Evolutionary conservation across 192 early-diverging fungal genomes (phyloP).

Genomic region (Coemansia sp.): DNA sequence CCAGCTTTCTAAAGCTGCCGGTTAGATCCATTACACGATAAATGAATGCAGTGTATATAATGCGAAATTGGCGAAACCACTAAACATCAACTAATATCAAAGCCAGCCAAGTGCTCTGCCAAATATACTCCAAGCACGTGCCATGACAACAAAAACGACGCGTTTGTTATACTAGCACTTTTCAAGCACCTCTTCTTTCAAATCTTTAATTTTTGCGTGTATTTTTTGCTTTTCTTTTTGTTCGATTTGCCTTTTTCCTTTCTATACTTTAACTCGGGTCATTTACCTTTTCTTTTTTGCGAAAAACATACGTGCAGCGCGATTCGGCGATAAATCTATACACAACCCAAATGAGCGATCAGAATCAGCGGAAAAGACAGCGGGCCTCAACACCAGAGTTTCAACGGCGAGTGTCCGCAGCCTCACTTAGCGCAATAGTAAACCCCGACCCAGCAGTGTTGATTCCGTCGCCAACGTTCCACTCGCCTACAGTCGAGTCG

Average conservation of each 20-base stretch:
- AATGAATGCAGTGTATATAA: neutral
- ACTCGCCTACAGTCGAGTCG: neutral
- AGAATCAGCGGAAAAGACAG: conserved; percentile 38
- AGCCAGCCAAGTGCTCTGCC: neutral
- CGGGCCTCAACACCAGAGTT: conserved; percentile 33
- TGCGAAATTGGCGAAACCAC: too few relatives aligned
- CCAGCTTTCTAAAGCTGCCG: conserved; percentile 6
- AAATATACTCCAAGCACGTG: neutral
- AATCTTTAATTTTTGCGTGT: neutral
- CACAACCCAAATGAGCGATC: conserved; percentile 14
- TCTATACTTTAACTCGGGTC: neutral
- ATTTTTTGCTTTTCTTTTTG: neutral
- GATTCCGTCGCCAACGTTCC: conserved; percentile 30
- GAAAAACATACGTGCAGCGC: too few relatives aligned
- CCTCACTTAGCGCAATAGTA: conserved; percentile 43
- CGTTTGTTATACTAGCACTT: neutral
- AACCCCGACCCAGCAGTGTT: conserved; percentile 38
- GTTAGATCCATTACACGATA: conserved; percentile 3
- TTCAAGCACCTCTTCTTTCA: neutral
- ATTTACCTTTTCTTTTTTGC: neutral
- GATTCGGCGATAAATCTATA: too few relatives aligned
- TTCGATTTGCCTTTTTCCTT: neutral
- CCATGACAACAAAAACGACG: neutral
- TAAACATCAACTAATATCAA: too few relatives aligned
- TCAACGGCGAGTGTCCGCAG: conserved; percentile 42